phyloP scores from a whole-genome alignment of 2,329 filamentous ascomycete genomes.

The Aureobasidium sp. region DNA sequence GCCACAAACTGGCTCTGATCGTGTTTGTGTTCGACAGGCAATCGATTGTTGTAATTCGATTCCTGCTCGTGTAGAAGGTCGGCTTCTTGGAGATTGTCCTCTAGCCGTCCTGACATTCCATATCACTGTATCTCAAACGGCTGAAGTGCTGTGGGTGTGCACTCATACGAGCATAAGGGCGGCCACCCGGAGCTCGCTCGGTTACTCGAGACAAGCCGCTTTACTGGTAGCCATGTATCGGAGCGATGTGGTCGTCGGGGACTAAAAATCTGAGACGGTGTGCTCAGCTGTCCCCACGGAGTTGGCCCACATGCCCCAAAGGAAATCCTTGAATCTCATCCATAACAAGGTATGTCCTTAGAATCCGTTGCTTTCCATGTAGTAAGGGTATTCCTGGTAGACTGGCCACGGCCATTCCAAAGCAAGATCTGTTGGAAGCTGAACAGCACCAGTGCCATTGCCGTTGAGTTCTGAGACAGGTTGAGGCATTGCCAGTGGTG shows the following conservation, averaged over 20 bases:
- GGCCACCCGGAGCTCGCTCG: not conserved
- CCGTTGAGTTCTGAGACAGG: not conserved
- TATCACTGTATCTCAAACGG: not conserved
- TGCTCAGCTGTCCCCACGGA: not conserved
- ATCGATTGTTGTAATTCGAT: not conserved
- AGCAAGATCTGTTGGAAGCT: not conserved
- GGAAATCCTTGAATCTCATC: not conserved
- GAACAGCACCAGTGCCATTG: not conserved
- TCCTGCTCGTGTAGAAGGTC: not conserved
- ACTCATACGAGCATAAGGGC: not conserved
- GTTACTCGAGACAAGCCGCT: not conserved
- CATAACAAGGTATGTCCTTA: not conserved
- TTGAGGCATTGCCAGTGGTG: not conserved
- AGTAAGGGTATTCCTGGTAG: constrained; percentile 3
- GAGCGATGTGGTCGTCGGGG: too few relatives aligned
- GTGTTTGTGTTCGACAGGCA: not conserved
- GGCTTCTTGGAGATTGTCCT: not conserved
- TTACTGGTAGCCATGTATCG: too few relatives aligned
- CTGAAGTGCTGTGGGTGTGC: not conserved
- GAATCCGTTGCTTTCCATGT: not conserved
- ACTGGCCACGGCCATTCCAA: constrained; percentile 7
- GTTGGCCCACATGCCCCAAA: not conserved
- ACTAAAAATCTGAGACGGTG: too few relatives aligned
- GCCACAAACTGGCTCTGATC: not conserved
- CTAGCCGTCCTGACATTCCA: not conserved